A percentile compares a stretch with the other conserved stretches of the same genome.
These are phyloP conservation scores for Hypericum androsaemum DNA, from an alignment of 345 rosid species.

Conservation along the genomic window DNA sequence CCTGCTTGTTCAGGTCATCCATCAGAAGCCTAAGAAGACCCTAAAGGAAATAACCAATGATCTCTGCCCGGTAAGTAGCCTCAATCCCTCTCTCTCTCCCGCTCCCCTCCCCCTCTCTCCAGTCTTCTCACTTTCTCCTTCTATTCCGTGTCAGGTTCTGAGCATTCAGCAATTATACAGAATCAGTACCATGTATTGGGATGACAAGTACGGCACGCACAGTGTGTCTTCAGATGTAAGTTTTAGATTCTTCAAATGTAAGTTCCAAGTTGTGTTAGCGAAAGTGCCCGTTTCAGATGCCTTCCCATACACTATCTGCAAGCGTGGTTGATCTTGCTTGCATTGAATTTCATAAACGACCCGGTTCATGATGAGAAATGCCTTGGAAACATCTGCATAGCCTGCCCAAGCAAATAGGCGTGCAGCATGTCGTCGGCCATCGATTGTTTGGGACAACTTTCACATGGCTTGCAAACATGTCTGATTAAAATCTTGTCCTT, in stretches of 20 bases:
- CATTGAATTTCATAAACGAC: too few relatives aligned
- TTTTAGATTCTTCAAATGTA: neutral
- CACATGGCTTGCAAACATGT: too few relatives aligned
- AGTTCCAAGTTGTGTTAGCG: neutral
- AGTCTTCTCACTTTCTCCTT: neutral
- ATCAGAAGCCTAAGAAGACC: slow-evolving; percentile 6
- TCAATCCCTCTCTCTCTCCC: neutral
- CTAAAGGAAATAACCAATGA: slow-evolving; percentile 6
- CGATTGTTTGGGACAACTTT: too few relatives aligned
- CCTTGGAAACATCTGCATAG: too few relatives aligned
- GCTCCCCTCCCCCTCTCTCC: neutral
- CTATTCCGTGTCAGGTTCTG: neutral
- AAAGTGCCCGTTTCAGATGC: neutral
- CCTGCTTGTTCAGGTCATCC: slow-evolving; percentile 6
- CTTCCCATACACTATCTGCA: neutral
- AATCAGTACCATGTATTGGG: slow-evolving; percentile 11
- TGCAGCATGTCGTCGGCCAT: too few relatives aligned
- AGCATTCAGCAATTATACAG: slow-evolving; percentile 10
- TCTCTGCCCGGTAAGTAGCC: slow-evolving; percentile 7
- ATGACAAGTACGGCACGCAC: slow-evolving; percentile 9
- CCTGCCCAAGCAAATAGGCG: too few relatives aligned
- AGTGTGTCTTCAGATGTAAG: slow-evolving; percentile 7
- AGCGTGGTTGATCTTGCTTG: too few relatives aligned
- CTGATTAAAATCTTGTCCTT: too few relatives aligned
- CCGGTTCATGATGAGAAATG: too few relatives aligned